A percentile compares a stretch with the other conserved stretches of the same genome.
Evolutionary conservation across 2,329 filamentous ascomycete genomes (phyloP).

Genomic region (Didymellaceae sp.): DNA sequence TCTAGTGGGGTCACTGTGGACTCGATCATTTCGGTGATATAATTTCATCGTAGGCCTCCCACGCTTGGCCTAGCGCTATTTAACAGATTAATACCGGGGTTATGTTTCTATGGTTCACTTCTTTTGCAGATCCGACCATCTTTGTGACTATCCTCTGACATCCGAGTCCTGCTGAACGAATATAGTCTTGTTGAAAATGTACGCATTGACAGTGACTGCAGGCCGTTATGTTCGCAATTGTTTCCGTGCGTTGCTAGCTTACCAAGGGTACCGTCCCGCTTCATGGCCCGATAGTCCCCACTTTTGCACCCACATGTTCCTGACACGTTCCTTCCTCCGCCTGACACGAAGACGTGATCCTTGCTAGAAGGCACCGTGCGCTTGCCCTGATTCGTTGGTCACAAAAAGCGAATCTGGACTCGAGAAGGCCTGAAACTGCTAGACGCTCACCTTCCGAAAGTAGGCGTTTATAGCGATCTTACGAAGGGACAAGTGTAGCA

Average conservation of each 20-base stretch:
- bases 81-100: not conserved
- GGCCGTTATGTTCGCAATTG: not conserved
- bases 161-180: not conserved
- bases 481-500: not conserved
- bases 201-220: not conserved
- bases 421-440: not conserved
- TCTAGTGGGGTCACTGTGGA: too few species aligned
- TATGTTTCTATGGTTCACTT: not conserved
- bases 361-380: not conserved
- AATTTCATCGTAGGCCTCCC: not conserved
- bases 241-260: not conserved
- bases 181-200: not conserved
- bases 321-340: not conserved
- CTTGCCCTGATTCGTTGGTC: not conserved
- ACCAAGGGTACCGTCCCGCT: too few species aligned
- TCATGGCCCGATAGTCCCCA: not conserved
- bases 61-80: not conserved
- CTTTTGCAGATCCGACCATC: too few species aligned
- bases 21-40: not conserved
- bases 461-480: not conserved
- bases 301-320: not conserved
- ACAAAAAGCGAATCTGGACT: not conserved
- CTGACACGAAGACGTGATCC: not conserved
- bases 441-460: not conserved
- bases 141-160: too few species aligned